Base-by-base conservation (phyloP, 2,329 filamentous ascomycete species). In the Fusarium poae region DNA sequence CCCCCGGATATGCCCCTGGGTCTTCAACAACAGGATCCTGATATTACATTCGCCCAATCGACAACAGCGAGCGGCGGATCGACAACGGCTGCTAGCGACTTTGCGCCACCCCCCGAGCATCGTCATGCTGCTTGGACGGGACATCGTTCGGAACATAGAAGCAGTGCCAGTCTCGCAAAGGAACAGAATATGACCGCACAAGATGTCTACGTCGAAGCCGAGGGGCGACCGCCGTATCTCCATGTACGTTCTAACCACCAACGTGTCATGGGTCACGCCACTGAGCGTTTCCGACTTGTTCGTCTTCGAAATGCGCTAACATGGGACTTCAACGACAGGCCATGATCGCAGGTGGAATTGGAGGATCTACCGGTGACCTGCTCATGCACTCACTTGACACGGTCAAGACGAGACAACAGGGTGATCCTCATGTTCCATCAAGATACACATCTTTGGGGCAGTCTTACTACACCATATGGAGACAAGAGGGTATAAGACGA, bases 371-470 rank as follows among this genome's bases (percentile, higher is more conserved):
- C 57, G 96, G 97, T 62, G 96, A 99, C 80, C 92, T 99, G 87
- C 84, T 99, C 71, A 99, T 99, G 96, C 96, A 99, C 82, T 98
- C 95, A 45, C 87, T 99, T 76, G 96, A 99, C 80, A 99, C 96
- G 1, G 96, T 99, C 75, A 99, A 99, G 82, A 99, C 96, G 46
- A 89, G 96, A 73, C 97, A 99, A 79, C 96, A 99, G 81, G 96
- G 95, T 75, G 96, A 98, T 76, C 94, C 95, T 44, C 91, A 96
- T 77, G 87, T 97, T 64, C 96, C 96, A 23, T 92, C 96, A 2
- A 97, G 92, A 81, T 99, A 99, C 81, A 91, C 92, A 13, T 95
- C 93, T 18, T 89, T 98, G 79, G 92, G 92, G 39, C 92, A 91
- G 61, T 96, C 95, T 6, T 99, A 98, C 81, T 88, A 92, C 77